Evolutionary conservation across 164 flowering plant species (phyloP), one percentile per base, ranked within the genome.

Genomic region (Kalanchoe fedtschenkoi): DNA sequence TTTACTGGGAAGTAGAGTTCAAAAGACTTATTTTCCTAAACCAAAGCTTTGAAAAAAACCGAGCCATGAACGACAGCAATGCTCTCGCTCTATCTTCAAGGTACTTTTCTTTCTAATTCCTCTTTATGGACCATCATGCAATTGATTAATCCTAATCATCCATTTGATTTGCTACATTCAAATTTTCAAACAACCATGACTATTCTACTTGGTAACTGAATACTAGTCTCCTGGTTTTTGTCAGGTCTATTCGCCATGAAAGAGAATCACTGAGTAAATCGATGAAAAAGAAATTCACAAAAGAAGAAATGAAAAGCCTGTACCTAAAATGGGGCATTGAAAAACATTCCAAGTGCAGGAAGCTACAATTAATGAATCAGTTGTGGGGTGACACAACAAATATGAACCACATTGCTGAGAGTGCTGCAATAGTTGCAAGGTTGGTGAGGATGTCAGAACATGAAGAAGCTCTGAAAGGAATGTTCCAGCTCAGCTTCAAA

Each of bases 1-100:
- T 88, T 61, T 93, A 88, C 75, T 62, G 88, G 78, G 97, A 89
- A 71, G 97, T 93, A 5, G 98, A 93, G 76, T 75, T 83, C 32
- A 77, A 95, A 72, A 79, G 95, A 68, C 65, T 88, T 69, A 72
- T 76, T 47, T 88, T 84, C 68, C 80, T 92, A 26, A 81, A 74
- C 73, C 77, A 74, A 54, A 65, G 75, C 24, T 78, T 79, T 65
- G 69, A 80, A 17, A 65, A 34, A 4, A 79, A 79, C 46, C 71
- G 64, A 26, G 57, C 66, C 6, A 59, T 60, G 6, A 38, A 34
- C 9, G 74, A 71, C 62, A 76, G 78, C 34, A 63, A 51, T 30
- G 46, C 66, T 43, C 55, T 80, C 30, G 65, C 95, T 6, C 66
- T 71, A 46, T 74, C 75, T 46, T 74, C 89, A 62, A 85, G 97